Conservation (phyloP, 1,139 yeast genomes). For the Blastobotrys capitulatus region DNA sequence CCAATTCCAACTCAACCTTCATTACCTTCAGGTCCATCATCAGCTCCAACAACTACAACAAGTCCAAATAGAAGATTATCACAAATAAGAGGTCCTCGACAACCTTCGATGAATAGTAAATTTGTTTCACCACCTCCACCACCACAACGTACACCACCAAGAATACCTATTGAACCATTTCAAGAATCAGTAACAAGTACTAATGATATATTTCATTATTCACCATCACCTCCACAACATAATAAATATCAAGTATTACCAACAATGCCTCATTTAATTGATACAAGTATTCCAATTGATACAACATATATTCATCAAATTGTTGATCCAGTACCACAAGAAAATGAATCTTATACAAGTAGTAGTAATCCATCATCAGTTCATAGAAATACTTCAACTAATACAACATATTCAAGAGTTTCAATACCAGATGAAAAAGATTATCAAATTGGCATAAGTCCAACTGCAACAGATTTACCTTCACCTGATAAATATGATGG, state of each 20-base stretch:
- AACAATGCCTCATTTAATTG: conserved; percentile 4
- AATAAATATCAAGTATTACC: conserved; percentile 1
- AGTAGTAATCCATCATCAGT: conserved; percentile 13
- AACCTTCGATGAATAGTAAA: conserved; percentile 1
- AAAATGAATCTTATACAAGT: conserved; percentile 7
- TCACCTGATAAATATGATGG: conserved; percentile 5
- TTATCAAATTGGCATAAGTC: conserved; percentile 1
- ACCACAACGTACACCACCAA: background rate
- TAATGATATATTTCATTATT: background rate
- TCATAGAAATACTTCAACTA: conserved; percentile 14
- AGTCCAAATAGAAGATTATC: conserved; percentile 5
- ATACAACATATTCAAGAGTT: conserved; percentile 15
- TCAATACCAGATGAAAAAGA: conserved; percentile 14
- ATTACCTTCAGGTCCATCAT: too few species aligned
- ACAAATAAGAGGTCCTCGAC: conserved; percentile 9
- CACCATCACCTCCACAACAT: conserved; percentile 1
- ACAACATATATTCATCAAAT: conserved; percentile 11
- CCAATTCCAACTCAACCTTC: too few species aligned
- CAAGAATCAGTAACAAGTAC: background rate
- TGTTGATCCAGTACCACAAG: conserved; percentile 9
- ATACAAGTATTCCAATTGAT: conserved; percentile 9
- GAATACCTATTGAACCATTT: background rate
- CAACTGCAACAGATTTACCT: conserved; percentile 6
- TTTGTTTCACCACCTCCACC: conserved; percentile 5
- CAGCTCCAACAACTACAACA: background rate